phyloP scores from a whole-genome alignment of 108 stramenopile species.

The Nitzschia sp. region DNA sequence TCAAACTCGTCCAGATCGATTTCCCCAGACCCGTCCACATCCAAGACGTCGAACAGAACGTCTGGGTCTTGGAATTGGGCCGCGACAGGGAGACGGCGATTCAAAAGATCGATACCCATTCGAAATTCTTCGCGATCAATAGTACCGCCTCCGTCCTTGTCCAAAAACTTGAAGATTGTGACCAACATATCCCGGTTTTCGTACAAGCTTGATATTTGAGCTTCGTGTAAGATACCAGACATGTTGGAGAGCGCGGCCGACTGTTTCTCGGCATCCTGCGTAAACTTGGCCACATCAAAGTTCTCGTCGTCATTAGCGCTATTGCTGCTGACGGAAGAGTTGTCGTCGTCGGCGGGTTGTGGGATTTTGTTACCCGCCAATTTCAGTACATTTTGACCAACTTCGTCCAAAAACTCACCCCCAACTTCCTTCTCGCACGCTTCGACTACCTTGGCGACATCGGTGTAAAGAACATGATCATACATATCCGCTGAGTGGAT shows the following conservation, averaged over 20 bases:
- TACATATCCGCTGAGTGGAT: background rate
- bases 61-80: slow-evolving; percentile 16
- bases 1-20: slow-evolving; percentile 33
- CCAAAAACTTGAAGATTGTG: slow-evolving; percentile 22
- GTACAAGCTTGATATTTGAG: slow-evolving; percentile 9
- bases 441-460: background rate
- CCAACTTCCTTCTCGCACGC: slow-evolving; percentile 1
- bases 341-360: background rate
- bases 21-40: slow-evolving; percentile 24
- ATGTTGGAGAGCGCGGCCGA: background rate
- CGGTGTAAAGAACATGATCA: slow-evolving; percentile 1
- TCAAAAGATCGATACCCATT: slow-evolving; percentile 35
- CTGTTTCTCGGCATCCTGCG: background rate
- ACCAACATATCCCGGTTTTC: slow-evolving; percentile 21
- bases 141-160: slow-evolving; percentile 25
- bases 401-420: background rate
- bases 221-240: background rate
- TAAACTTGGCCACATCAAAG: background rate
- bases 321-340: background rate
- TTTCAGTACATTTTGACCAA: background rate
- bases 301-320: background rate
- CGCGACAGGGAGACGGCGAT: slow-evolving; percentile 25
- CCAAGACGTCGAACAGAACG: slow-evolving; percentile 27
- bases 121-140: slow-evolving; percentile 28
- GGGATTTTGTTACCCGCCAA: background rate